Conservation (phyloP, 2,329 filamentous ascomycete species). For the Monilinia fructicola region DNA sequence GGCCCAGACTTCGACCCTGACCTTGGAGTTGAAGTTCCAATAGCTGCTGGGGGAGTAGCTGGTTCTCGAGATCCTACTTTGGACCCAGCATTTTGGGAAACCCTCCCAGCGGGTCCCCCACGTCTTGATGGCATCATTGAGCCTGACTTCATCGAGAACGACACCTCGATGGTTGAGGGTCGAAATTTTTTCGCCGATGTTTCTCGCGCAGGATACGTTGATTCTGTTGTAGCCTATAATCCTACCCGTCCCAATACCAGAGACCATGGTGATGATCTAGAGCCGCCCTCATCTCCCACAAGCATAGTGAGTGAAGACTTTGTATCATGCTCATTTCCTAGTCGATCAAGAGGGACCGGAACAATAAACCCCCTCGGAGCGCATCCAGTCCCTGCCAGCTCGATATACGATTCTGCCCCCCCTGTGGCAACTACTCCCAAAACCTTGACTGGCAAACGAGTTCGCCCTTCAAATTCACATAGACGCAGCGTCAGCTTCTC, state of each 20-base stretch:
- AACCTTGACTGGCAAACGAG: constrained; percentile 57
- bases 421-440: constrained; percentile 59
- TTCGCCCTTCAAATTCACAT: constrained; percentile 61
- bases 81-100: constrained; percentile 56
- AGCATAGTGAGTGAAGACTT: constrained; percentile 61
- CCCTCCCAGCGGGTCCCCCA: constrained; percentile 44
- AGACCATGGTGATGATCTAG: constrained; percentile 22
- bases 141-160: constrained; percentile 38
- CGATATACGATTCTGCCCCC: constrained; percentile 48
- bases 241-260: constrained; percentile 18
- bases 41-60: constrained; percentile 72
- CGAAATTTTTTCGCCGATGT: constrained; percentile 50
- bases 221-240: constrained; percentile 46
- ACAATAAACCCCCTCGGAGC: constrained; percentile 49
- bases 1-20: constrained; percentile 63
- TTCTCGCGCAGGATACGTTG: constrained; percentile 49
- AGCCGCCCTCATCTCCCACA: constrained; percentile 51
- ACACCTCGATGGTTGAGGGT: constrained; percentile 31
- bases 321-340: constrained; percentile 63
- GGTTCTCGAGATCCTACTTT: constrained; percentile 58
- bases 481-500: constrained; percentile 86
- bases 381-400: constrained; percentile 57
- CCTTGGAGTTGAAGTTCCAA: constrained; percentile 62
- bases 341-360: constrained; percentile 48
- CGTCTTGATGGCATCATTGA: constrained; percentile 47